phyloP scores from a whole-genome alignment of 371 early-diverging fungal species.

The Mucor lusitanicus region DNA sequence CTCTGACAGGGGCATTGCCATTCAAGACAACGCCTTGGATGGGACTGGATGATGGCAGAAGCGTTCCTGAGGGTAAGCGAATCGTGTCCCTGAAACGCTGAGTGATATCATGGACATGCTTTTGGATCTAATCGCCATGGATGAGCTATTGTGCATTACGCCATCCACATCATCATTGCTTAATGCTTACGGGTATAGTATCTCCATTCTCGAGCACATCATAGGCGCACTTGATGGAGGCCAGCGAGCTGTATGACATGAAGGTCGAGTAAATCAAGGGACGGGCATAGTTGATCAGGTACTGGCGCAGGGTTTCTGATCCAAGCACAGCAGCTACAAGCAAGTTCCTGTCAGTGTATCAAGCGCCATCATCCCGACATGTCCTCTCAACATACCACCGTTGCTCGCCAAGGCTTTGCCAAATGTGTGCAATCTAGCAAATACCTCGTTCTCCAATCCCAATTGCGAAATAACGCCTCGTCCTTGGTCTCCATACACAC shows the following conservation, averaged over 20 bases:
- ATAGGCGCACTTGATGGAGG: constrained; percentile 61
- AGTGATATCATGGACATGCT: constrained; percentile 47
- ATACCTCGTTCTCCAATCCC: constrained; percentile 64
- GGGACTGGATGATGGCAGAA: constrained; percentile 65
- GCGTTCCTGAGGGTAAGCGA: constrained; percentile 47
- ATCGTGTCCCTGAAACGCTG: constrained; percentile 49
- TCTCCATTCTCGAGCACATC: constrained; percentile 51
- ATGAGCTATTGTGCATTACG: not conserved
- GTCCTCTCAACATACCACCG: constrained; percentile 58
- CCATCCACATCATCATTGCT: not conserved
- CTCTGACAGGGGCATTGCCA: constrained; percentile 67
- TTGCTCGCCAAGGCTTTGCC: constrained; percentile 83
- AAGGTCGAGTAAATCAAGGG: constrained; percentile 85
- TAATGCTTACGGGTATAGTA: constrained; percentile 45
- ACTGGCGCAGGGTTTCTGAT: constrained; percentile 59
- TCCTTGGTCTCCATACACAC: constrained; percentile 71
- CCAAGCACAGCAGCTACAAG: constrained; percentile 74
- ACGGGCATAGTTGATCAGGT: constrained; percentile 81
- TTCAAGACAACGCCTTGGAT: constrained; percentile 79
- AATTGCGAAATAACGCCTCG: constrained; percentile 68
- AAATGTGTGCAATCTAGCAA: constrained; percentile 83
- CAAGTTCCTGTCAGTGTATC: not conserved
- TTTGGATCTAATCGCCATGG: constrained; percentile 43
- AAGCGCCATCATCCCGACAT: not conserved
- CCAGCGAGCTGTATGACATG: constrained; percentile 59